Conservation (phyloP, 768 basidiomycete species). For the Mycena amicta region DNA sequence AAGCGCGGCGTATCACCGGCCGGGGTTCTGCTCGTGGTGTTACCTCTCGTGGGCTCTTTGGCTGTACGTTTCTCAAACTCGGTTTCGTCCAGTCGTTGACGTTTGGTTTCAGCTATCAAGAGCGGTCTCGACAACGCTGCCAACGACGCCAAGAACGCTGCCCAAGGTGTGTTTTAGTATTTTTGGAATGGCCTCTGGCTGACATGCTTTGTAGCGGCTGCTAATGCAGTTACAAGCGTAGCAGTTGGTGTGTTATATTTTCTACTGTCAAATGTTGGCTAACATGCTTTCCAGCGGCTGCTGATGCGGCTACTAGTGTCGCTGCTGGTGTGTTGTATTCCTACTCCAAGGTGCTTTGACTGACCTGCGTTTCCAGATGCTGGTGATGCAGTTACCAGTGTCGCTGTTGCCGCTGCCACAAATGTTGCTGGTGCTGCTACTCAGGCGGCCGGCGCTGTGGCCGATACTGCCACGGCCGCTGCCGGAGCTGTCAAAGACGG, state of each 20-base stretch:
- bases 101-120: background rate
- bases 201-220: no score
- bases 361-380: no score
- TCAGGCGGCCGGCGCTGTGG: background rate
- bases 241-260: no score
- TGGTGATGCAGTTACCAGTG: background rate
- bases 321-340: no score
- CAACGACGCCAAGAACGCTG: background rate
- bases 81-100: background rate
- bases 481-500: background rate
- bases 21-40: no score
- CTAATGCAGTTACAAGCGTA: no score
- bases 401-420: constrained; percentile 1
- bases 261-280: no score
- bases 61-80: background rate
- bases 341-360: no score
- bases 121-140: background rate
- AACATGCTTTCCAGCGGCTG: no score
- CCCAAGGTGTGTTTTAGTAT: background rate
- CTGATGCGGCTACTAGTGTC: no score
- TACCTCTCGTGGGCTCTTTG: background rate
- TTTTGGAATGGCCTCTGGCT: no score
- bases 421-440: background rate
- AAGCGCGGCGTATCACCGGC: background rate
- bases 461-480: background rate